Conservation (phyloP, 805 yeast species). For the Suhomyces emberorum region DNA sequence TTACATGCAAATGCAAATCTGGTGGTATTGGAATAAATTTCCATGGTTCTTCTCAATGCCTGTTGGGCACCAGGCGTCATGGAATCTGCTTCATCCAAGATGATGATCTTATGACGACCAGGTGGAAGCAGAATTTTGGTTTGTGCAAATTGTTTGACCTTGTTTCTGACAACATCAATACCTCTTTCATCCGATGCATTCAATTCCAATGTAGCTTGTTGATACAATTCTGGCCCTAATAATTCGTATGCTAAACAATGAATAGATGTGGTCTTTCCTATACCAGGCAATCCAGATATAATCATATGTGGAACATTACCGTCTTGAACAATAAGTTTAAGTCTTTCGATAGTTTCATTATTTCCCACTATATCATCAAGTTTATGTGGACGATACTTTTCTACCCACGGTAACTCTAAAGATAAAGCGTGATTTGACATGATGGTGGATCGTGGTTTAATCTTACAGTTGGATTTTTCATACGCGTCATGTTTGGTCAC, state of each 20-base stretch:
- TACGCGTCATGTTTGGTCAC: not conserved
- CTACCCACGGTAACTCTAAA: constrained; percentile 62
- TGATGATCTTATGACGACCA: constrained; percentile 89
- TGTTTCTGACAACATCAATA: constrained; percentile 90
- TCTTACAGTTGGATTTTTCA: not conserved
- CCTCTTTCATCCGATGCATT: constrained; percentile 98
- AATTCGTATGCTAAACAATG: constrained; percentile 85
- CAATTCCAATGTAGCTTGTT: constrained; percentile 84
- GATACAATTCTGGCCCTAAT: constrained; percentile 61
- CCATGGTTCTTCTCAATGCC: constrained; percentile 93
- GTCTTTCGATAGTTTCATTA: constrained; percentile 80
- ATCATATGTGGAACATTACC: constrained; percentile 98
- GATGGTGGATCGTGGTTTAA: not conserved
- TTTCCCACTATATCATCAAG: constrained; percentile 91
- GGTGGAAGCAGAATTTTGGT: constrained; percentile 83
- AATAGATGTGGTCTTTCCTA: constrained; percentile 93
- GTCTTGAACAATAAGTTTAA: constrained; percentile 79
- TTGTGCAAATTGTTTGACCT: constrained; percentile 94
- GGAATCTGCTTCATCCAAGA: constrained; percentile 92
- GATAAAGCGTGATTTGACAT: constrained; percentile 12
- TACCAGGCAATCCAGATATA: constrained; percentile 94
- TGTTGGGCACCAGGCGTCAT: constrained; percentile 98
- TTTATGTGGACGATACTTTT: constrained; percentile 82
- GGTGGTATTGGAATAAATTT: constrained; percentile 89
- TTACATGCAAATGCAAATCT: constrained; percentile 99